Evolutionary conservation across 75 land plant genomes (phyloP).

Genomic region (Selaginella moellendorffii): DNA sequence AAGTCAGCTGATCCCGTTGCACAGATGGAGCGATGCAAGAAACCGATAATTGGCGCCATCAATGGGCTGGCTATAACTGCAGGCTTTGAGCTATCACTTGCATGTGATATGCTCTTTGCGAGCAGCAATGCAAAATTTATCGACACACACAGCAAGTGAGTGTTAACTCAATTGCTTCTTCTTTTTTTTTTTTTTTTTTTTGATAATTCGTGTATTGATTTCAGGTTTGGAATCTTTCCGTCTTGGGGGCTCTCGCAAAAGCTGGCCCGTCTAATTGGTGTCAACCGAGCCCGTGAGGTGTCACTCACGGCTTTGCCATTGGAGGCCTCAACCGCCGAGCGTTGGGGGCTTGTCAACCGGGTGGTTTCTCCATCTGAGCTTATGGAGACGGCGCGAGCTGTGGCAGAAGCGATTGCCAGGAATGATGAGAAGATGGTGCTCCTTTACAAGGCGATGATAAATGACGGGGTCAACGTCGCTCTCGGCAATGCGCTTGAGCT

Average conservation of each 20-base stretch:
- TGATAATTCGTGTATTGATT: no score
- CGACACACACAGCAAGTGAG: conserved; percentile 82
- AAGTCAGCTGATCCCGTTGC: conserved; percentile 36
- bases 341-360: conserved; percentile 76
- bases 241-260: conserved; percentile 98
- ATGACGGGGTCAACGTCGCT: conserved; percentile 70
- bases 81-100: conserved; percentile 69
- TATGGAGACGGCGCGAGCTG: conserved; percentile 42
- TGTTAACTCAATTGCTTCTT: not conserved
- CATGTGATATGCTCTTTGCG: conserved; percentile 80
- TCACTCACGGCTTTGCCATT: conserved; percentile 56
- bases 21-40: conserved; percentile 70
- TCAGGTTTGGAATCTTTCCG: conserved; percentile 98
- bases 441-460: conserved; percentile 65
- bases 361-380: conserved; percentile 63
- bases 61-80: conserved; percentile 66
- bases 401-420: conserved; percentile 58
- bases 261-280: conserved; percentile 73
- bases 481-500: conserved; percentile 56
- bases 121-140: conserved; percentile 78
- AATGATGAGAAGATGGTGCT: conserved; percentile 66
- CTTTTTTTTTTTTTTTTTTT: no score
- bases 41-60: conserved; percentile 79
- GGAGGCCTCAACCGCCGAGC: conserved; percentile 68
- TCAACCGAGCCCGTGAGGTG: conserved; percentile 70